Evolutionary conservation across 768 basidiomycete genomes (phyloP).

Genomic region (Russula brevipes): DNA sequence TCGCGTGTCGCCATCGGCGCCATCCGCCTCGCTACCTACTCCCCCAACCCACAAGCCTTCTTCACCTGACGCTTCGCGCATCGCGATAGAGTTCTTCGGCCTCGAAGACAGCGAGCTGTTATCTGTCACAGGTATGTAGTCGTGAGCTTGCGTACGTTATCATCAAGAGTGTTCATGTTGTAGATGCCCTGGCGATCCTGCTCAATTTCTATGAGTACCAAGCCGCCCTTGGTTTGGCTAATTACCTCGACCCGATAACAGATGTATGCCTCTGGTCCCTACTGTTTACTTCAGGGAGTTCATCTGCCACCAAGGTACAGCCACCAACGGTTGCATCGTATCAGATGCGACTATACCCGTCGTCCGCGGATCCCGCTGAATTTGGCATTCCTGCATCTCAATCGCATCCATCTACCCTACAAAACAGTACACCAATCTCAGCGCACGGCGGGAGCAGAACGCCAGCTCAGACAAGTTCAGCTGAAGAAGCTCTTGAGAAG

Average conservation of each 20-base stretch:
- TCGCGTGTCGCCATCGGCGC: conserved; percentile 63
- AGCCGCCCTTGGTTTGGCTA: conserved; percentile 13
- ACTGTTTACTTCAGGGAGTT: neutral
- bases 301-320: conserved; percentile 16
- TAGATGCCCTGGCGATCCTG: conserved; percentile 22
- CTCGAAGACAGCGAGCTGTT: conserved; percentile 55
- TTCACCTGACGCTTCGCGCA: conserved; percentile 64
- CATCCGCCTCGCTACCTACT: conserved; percentile 72
- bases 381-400: conserved; percentile 1
- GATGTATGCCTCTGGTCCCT: conserved; percentile 5
- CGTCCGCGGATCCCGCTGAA: conserved; percentile 10
- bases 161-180: neutral
- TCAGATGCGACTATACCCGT: conserved; percentile 21
- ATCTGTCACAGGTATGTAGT: conserved; percentile 52
- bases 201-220: conserved; percentile 26
- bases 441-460: conserved; percentile 17
- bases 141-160: neutral
- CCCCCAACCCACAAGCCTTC: conserved; percentile 73
- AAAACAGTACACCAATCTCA: conserved; percentile 21
- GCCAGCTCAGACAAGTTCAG: conserved; percentile 11
- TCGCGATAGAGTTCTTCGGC: conserved; percentile 61
- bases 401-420: conserved; percentile 8
- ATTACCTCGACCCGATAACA: conserved; percentile 22
- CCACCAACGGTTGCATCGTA: conserved; percentile 20
- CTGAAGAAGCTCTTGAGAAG: conserved; percentile 16